A percentile compares a stretch with the other conserved stretches of the same genome.
phyloP scores from a whole-genome alignment of 169 alveolate species.

The Theileria orientalis region DNA sequence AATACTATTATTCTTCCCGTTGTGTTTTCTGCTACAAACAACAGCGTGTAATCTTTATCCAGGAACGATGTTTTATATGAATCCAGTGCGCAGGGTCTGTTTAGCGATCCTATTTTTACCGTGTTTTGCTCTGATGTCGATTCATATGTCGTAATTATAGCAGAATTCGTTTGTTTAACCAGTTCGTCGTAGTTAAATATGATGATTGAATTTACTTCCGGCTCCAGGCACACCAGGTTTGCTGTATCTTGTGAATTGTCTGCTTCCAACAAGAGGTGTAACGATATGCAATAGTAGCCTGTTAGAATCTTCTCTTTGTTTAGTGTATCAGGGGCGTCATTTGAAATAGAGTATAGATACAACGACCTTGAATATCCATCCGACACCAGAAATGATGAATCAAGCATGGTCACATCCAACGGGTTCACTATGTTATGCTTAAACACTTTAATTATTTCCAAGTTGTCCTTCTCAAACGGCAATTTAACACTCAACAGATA shows the following conservation, averaged over 20 bases:
- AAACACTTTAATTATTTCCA: neutral
- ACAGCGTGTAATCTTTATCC: neutral
- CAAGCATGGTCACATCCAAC: slow-evolving; percentile 29
- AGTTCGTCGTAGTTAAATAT: slow-evolving; percentile 9
- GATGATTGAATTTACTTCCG: slow-evolving; percentile 11
- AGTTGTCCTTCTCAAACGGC: slow-evolving; percentile 2
- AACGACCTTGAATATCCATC: slow-evolving; percentile 37
- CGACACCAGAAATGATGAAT: slow-evolving; percentile 14
- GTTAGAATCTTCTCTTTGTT: neutral
- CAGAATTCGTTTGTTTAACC: neutral
- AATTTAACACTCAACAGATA: neutral
- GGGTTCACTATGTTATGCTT: slow-evolving; percentile 40
- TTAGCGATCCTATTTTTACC: slow-evolving; percentile 12
- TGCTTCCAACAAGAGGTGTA: neutral
- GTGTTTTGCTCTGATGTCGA: neutral
- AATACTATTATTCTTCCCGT: slow-evolving; percentile 53
- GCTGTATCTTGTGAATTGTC: neutral
- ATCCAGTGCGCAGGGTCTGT: slow-evolving; percentile 35
- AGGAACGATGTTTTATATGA: neutral
- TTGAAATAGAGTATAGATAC: neutral
- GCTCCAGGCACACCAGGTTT: slow-evolving; percentile 30
- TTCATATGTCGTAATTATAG: neutral
- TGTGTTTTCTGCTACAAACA: slow-evolving; percentile 38
- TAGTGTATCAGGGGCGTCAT: neutral
- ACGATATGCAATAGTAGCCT: slow-evolving; percentile 18